Percentiles rank a stretch among this genome's conserved stretches.
Evolutionary conservation across 805 yeast species (phyloP).

Genomic region (Martiniozyma abietophila): DNA sequence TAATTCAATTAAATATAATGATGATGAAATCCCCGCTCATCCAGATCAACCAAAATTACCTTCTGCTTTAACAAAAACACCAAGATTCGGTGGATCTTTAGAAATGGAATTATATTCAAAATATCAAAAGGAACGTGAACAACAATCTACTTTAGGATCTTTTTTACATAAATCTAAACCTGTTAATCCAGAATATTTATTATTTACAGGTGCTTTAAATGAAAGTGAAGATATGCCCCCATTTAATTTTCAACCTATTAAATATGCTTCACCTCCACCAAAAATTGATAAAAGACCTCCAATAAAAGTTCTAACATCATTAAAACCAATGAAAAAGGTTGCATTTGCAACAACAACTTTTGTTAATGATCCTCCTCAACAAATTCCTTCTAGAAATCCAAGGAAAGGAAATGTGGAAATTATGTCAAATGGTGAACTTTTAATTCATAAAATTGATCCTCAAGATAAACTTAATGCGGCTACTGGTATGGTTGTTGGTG

Average conservation of each 20-base stretch:
- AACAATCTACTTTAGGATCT: slow-evolving; percentile 23
- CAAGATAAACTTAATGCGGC: slow-evolving; percentile 32
- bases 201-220: slow-evolving; percentile 14
- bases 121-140: slow-evolving; percentile 14
- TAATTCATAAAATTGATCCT: slow-evolving; percentile 26
- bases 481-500: slow-evolving; percentile 72
- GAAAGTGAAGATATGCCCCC: slow-evolving; percentile 19
- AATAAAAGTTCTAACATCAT: slow-evolving; percentile 18
- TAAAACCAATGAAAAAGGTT: slow-evolving; percentile 48
- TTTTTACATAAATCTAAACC: slow-evolving; percentile 23
- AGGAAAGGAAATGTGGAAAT: slow-evolving; percentile 61
- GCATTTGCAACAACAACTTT: slow-evolving; percentile 70
- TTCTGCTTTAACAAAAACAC: slow-evolving; percentile 33
- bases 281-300: slow-evolving; percentile 22
- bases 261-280: slow-evolving; percentile 24
- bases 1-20: slow-evolving; percentile 26
- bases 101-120: slow-evolving; percentile 19
- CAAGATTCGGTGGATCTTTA: slow-evolving; percentile 21
- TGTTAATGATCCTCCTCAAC: slow-evolving; percentile 83
- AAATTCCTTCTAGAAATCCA: slow-evolving; percentile 82
- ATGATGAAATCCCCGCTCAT: slow-evolving; percentile 41
- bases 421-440: slow-evolving; percentile 25
- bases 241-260: slow-evolving; percentile 13
- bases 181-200: slow-evolving; percentile 11
- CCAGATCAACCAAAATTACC: slow-evolving; percentile 39